Percentiles rank a stretch among this genome's conserved stretches.
These are phyloP conservation scores for Gynandropsis gynandra DNA, from an alignment of 345 rosid species.

Conservation along the genomic window DNA sequence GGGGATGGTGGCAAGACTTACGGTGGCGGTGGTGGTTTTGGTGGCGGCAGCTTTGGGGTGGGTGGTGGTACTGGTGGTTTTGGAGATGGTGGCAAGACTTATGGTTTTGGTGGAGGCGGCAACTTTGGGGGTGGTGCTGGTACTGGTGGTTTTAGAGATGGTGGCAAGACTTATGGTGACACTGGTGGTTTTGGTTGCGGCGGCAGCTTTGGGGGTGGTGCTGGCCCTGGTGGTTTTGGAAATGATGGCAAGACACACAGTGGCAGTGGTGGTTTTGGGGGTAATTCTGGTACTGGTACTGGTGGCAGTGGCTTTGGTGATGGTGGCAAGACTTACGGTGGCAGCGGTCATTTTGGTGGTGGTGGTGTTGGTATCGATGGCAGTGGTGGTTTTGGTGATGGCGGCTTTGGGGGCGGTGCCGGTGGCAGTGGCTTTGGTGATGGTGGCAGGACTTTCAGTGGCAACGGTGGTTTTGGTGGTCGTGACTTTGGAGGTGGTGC, in stretches of 20 bases:
- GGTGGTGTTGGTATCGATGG: too few species aligned
- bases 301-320: slow-evolving; percentile 23
- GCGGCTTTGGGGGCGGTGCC: slow-evolving; percentile 5
- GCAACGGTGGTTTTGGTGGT: slow-evolving; percentile 24
- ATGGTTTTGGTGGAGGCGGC: slow-evolving; percentile 34
- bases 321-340: slow-evolving; percentile 18
- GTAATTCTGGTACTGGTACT: background rate
- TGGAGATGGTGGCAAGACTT: slow-evolving; percentile 23
- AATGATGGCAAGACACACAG: slow-evolving; percentile 15
- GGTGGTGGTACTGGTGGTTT: too few species aligned
- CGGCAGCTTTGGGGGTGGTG: too few species aligned
- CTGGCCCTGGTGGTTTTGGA: slow-evolving; percentile 21
- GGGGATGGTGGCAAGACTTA: too few species aligned
- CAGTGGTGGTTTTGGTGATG: slow-evolving; percentile 2
- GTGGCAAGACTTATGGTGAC: too few species aligned
- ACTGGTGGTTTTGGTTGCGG: background rate
- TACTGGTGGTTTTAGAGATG: too few species aligned
- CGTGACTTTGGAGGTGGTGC: slow-evolving; percentile 10
- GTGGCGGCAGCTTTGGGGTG: too few species aligned
- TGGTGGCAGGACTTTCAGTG: slow-evolving; percentile 7
- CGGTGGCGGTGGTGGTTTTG: too few species aligned
- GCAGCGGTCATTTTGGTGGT: slow-evolving; percentile 16
- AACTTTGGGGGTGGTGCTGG: slow-evolving; percentile 13
- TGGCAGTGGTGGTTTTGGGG: slow-evolving; percentile 21
- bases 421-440: too few species aligned